Percentiles rank a stretch among this genome's conserved stretches.
phyloP scores from a whole-genome alignment of 495 filamentous ascomycete species.

The Xylaria grammica region DNA sequence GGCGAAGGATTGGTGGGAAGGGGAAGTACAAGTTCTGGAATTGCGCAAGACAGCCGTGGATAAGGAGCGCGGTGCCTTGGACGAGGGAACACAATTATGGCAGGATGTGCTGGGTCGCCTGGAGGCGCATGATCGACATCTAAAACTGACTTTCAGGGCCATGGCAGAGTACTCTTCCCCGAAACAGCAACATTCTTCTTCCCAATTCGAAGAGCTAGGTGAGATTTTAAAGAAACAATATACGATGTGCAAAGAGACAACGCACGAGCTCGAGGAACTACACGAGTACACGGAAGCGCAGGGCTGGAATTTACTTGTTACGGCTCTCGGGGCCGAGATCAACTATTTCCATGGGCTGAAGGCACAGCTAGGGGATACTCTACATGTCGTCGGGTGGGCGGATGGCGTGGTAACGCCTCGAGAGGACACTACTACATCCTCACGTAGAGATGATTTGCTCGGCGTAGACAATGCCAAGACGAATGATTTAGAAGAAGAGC shows the following conservation, averaged over 20 bases:
- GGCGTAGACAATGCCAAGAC: constrained; percentile 18
- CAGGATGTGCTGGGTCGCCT: constrained; percentile 69
- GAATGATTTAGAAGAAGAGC: constrained; percentile 25
- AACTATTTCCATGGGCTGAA: constrained; percentile 79
- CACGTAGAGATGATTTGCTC: constrained; percentile 19
- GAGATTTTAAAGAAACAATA: constrained; percentile 52
- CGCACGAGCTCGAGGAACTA: constrained; percentile 62
- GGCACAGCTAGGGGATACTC: constrained; percentile 62
- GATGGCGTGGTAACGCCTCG: constrained; percentile 33
- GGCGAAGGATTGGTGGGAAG: constrained; percentile 76
- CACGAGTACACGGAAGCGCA: constrained; percentile 65
- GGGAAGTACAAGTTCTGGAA: constrained; percentile 63
- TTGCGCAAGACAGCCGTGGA: constrained; percentile 65
- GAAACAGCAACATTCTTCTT: constrained; percentile 8
- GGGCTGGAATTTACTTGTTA: constrained; percentile 87
- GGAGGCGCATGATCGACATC: constrained; percentile 67
- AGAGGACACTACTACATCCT: background rate
- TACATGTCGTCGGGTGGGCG: constrained; percentile 43
- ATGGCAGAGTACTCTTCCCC: constrained; percentile 20
- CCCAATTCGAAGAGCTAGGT: constrained; percentile 29
- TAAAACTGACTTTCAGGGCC: constrained; percentile 61
- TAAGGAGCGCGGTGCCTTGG: constrained; percentile 74
- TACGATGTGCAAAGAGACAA: constrained; percentile 60
- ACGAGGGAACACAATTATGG: constrained; percentile 85
- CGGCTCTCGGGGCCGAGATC: constrained; percentile 85